Base-by-base conservation (phyloP, 2,329 filamentous ascomycete genomes). In the Colletotrichum australisinense region DNA sequence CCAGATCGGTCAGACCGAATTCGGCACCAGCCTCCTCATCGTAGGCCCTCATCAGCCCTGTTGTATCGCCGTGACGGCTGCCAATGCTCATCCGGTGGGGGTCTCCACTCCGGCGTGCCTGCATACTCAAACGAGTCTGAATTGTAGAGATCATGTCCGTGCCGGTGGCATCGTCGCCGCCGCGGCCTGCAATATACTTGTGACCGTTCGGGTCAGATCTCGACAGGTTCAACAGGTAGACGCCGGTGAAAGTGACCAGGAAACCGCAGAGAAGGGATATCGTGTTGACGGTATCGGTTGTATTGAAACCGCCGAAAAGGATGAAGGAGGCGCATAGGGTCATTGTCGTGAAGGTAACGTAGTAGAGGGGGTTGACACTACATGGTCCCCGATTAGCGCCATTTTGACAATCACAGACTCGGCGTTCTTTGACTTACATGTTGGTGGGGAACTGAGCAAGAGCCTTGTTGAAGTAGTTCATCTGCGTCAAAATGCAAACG, bases 391-490 rank as follows among this genome's bases (percentile, higher is more conserved):
- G 2, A 14, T 73, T 73, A 73, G 70, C 60, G 66, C 19, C 38
- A 56, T 58, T 53, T 53, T 55, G 42, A n/a, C 32, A 68, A 56
- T 58, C 26, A 42, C 32, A 46, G 32, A 16, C 7, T 16, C 35
- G 26, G 11, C 30, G 30, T 26, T n/a, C 22, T 42, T 57, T 22
- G 28, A 87, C 94, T 82, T 89, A 98, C 95, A 99, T 97, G 78
- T 97, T 98, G 38, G 97, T 98, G 35, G 94, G 96, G 84, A 98
- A 99, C 79, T 97, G 95, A 83, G 95, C 97, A 73, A 99, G 86
- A 8, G 97, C 97, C 84, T 99, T 99, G 88, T 99, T 99, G 85
- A 99, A 98, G 84, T 99, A 99, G 84, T 99, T 99, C 97, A 99
- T 98, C 87, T 99, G 97, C 9, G 95, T 98, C 77, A 99, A 83